phyloP scores from a whole-genome alignment of 2,329 filamentous ascomycete species.

The Plenodomus biglobosus region DNA sequence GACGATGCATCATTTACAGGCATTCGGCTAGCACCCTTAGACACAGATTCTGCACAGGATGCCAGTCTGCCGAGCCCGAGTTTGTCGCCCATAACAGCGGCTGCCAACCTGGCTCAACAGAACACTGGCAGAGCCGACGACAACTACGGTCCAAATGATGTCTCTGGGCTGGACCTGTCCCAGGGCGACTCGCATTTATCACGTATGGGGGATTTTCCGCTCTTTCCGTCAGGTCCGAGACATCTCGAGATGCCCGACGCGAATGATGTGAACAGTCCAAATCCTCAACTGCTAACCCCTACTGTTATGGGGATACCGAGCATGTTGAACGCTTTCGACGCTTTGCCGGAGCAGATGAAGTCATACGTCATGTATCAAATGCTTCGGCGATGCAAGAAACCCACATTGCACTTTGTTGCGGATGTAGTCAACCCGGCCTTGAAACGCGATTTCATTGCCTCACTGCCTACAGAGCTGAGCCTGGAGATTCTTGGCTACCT shows the following conservation, averaged over 20 bases:
- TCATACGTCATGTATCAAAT: constrained; percentile 97
- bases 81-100: constrained; percentile 83
- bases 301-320: constrained; percentile 74
- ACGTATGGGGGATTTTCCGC: constrained; percentile 15
- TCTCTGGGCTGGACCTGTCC: constrained; percentile 42
- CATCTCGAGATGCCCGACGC: constrained; percentile 24
- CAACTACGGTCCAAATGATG: constrained; percentile 40
- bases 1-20: constrained; percentile 17
- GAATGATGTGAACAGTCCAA: constrained; percentile 19
- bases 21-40: constrained; percentile 55
- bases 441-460: constrained; percentile 87
- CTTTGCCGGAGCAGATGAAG: constrained; percentile 88
- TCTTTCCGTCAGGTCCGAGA: constrained; percentile 20
- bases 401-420: constrained; percentile 85
- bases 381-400: constrained; percentile 80
- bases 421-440: constrained; percentile 89
- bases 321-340: constrained; percentile 87
- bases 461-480: constrained; percentile 82
- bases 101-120: constrained; percentile 59
- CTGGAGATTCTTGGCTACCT: constrained; percentile 87
- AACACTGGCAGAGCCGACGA: constrained; percentile 32
- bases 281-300: constrained; percentile 43
- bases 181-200: constrained; percentile 18
- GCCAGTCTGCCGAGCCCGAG: constrained; percentile 93
- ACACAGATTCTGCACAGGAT: constrained; percentile 76